phyloP scores from a whole-genome alignment of 257 asterid species.

The Plantago ovata region DNA sequence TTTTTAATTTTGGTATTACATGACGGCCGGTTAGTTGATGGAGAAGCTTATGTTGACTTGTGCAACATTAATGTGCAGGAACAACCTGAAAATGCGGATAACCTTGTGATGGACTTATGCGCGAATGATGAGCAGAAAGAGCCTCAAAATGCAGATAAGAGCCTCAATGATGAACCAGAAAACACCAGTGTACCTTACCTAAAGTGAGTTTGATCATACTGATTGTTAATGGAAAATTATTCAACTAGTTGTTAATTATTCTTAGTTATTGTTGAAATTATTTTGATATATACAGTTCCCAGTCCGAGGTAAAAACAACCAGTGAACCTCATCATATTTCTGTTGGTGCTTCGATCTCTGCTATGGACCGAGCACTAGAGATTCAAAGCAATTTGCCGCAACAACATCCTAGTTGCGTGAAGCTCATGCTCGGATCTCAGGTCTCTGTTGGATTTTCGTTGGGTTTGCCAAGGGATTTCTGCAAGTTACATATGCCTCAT shows the following conservation, averaged over 20 bases:
- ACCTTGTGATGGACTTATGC: background rate
- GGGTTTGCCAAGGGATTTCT: slow-evolving; percentile 63
- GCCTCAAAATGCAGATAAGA: too few species aligned
- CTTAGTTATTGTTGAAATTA: background rate
- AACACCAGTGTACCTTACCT: background rate
- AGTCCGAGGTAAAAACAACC: slow-evolving; percentile 8
- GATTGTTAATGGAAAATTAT: background rate
- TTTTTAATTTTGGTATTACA: too few species aligned
- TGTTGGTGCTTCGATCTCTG: slow-evolving; percentile 18
- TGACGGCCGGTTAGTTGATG: background rate
- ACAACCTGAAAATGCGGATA: too few species aligned
- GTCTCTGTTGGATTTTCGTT: slow-evolving; percentile 61
- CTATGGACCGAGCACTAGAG: slow-evolving; percentile 34
- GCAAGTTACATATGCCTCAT: slow-evolving; percentile 43
- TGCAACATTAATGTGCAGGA: too few species aligned
- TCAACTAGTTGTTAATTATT: background rate
- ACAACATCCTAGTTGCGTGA: slow-evolving; percentile 38
- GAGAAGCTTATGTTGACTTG: too few species aligned
- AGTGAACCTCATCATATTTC: background rate
- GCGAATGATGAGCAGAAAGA: too few species aligned
- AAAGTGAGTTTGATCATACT: slow-evolving; percentile 25
- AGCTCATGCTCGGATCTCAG: slow-evolving; percentile 53
- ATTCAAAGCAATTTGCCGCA: slow-evolving; percentile 34
- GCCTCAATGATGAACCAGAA: background rate
- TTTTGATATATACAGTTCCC: slow-evolving; percentile 16